These are phyloP conservation scores for Colletotrichum brevisporum DNA, from an alignment of 2,329 filamentous ascomycete species.

Conservation along the genomic window DNA sequence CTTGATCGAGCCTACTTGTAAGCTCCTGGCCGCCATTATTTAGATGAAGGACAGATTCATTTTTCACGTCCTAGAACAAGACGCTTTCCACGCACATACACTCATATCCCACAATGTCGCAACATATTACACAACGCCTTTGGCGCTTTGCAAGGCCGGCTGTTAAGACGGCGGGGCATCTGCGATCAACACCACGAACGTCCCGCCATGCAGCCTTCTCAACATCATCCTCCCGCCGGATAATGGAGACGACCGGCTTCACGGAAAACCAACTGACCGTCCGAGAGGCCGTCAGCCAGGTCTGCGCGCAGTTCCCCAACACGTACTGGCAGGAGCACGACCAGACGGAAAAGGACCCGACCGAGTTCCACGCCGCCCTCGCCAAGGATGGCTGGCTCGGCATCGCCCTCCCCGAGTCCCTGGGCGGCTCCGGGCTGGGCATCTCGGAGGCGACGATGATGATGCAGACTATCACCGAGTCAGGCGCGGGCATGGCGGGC, in stretches of 20 bases:
- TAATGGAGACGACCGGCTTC: constrained; percentile 83
- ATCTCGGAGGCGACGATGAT: constrained; percentile 90
- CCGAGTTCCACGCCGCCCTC: constrained; percentile 81
- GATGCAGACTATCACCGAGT: constrained; percentile 86
- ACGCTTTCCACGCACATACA: background rate
- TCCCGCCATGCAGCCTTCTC: constrained; percentile 50
- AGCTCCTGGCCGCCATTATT: background rate
- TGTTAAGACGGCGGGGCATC: background rate
- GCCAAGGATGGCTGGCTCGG: constrained; percentile 85
- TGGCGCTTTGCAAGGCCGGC: constrained; percentile 19
- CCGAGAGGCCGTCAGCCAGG: constrained; percentile 76
- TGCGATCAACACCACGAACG: background rate
- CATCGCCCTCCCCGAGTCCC: constrained; percentile 80
- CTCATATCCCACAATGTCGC: constrained; percentile 8
- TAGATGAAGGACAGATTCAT: background rate
- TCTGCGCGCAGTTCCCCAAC: constrained; percentile 80
- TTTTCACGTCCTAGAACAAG: no score
- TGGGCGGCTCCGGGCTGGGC: constrained; percentile 81
- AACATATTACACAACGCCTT: background rate
- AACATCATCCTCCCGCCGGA: constrained; percentile 48
- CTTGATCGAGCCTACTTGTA: background rate
- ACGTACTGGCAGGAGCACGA: constrained; percentile 84
- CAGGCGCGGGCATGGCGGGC: constrained; percentile 83
- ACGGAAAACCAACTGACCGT: constrained; percentile 81
- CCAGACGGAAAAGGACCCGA: constrained; percentile 77